Evolutionary conservation across 2,329 filamentous ascomycete genomes (phyloP).

Genomic region (Talaromyces funiculosus): DNA sequence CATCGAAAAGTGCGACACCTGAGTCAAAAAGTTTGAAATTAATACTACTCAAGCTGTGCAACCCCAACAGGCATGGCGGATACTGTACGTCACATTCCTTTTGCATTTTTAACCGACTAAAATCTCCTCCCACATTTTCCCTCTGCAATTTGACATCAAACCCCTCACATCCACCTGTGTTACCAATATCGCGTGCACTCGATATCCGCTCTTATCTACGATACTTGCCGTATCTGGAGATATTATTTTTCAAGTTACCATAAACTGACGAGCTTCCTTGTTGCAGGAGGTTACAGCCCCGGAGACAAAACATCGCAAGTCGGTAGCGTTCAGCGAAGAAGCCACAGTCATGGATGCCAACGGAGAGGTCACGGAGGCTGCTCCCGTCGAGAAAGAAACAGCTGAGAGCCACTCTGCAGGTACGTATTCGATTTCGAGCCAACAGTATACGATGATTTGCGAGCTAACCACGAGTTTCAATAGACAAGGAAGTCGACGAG

Average conservation of each 20-base stretch:
- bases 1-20: background rate
- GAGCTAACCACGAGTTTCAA: constrained; percentile 10
- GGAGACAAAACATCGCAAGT: constrained; percentile 71
- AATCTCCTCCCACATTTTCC: constrained; percentile 33
- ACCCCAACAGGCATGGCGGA: constrained; percentile 32
- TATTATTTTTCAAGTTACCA: background rate
- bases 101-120: constrained; percentile 31
- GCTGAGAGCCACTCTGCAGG: constrained; percentile 71
- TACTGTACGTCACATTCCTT: constrained; percentile 34
- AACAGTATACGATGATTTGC: background rate
- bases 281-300: constrained; percentile 32
- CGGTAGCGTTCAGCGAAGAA: constrained; percentile 86
- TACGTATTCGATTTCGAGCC: constrained; percentile 38
- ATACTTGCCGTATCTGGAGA: background rate
- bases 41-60: background rate
- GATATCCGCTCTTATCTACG: background rate
- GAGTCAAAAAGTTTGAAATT: background rate
- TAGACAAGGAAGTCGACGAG: constrained; percentile 57
- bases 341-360: constrained; percentile 82
- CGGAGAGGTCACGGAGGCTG: constrained; percentile 72
- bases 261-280: constrained; percentile 15
- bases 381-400: constrained; percentile 66
- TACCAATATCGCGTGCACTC: background rate
- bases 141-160: constrained; percentile 21
- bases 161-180: constrained; percentile 10